phyloP scores from a whole-genome alignment of 2,329 filamentous ascomycete species.

The Didymella arachidicola region DNA sequence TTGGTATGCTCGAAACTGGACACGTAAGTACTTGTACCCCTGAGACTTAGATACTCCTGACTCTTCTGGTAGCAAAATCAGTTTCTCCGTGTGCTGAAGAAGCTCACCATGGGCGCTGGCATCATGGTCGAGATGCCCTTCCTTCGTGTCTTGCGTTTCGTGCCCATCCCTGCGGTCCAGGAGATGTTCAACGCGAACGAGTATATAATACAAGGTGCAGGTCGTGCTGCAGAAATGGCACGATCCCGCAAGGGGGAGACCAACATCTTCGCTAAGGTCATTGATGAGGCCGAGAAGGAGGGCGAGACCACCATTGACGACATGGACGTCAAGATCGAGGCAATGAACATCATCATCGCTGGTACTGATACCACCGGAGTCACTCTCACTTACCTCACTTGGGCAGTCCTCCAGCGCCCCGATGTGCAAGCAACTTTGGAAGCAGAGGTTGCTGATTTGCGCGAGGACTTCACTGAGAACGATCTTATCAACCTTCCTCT shows the following conservation, averaged over 20 bases:
- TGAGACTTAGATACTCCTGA: not conserved
- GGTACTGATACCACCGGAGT: conserved; percentile 48
- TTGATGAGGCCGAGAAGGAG: conserved; percentile 43
- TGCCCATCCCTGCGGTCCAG: conserved; percentile 41
- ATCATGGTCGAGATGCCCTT: conserved; percentile 50
- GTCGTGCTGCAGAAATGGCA: conserved; percentile 43
- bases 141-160: conserved; percentile 43
- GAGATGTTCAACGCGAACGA: conserved; percentile 49
- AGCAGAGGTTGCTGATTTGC: conserved; percentile 31
- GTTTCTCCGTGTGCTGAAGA: conserved; percentile 49
- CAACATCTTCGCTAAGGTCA: conserved; percentile 47
- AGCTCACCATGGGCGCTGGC: conserved; percentile 46
- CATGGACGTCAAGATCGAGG: conserved; percentile 45
- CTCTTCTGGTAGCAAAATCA: conserved; percentile 29
- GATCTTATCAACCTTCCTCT: conserved; percentile 46
- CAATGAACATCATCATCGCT: conserved; percentile 46
- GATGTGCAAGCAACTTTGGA: conserved; percentile 32
- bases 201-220: conserved; percentile 41
- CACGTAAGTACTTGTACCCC: conserved; percentile 35
- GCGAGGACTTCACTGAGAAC: conserved; percentile 35
- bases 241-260: conserved; percentile 39
- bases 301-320: conserved; percentile 42
- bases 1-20: conserved; percentile 51
- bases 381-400: conserved; percentile 47
- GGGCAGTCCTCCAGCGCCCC: conserved; percentile 40